Conservation (phyloP, 768 basidiomycete genomes). For the Lepiota venenata region DNA sequence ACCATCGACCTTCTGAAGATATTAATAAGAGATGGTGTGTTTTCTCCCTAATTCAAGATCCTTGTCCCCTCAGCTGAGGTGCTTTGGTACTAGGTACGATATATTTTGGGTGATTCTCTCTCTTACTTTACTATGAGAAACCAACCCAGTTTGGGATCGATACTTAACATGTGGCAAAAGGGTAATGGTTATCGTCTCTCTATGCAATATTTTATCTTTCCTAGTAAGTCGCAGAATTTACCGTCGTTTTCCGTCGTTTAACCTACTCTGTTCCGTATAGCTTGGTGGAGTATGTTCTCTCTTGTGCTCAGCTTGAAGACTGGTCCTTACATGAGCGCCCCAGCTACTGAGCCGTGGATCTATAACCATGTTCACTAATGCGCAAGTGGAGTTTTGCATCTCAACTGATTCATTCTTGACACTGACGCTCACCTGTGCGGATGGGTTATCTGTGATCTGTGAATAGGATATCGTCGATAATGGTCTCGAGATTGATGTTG, state of each 20-base stretch:
- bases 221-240: slow-evolving; percentile 22
- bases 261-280: slow-evolving; percentile 15
- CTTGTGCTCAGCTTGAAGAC: not conserved
- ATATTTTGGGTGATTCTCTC: slow-evolving; percentile 31
- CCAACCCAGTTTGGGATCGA: no score
- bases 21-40: slow-evolving; percentile 37
- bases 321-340: not conserved
- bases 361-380: not conserved
- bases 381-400: not conserved
- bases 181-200: slow-evolving; percentile 31
- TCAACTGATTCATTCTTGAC: not conserved
- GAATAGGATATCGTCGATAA: not conserved
- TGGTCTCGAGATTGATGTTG: not conserved
- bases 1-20: slow-evolving; percentile 26
- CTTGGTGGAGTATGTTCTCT: slow-evolving; percentile 27
- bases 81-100: slow-evolving; percentile 26
- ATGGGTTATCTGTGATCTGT: no score
- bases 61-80: not conserved
- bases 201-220: slow-evolving; percentile 35
- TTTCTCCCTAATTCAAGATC: not conserved
- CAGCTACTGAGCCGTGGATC: not conserved
- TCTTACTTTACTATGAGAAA: not conserved
- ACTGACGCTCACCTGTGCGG: not conserved
- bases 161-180: slow-evolving; percentile 17
- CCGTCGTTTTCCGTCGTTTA: not conserved